These are phyloP conservation scores for Fusarium sp. DNA, from an alignment of 2,329 filamentous ascomycete species.

Conservation along the genomic window DNA sequence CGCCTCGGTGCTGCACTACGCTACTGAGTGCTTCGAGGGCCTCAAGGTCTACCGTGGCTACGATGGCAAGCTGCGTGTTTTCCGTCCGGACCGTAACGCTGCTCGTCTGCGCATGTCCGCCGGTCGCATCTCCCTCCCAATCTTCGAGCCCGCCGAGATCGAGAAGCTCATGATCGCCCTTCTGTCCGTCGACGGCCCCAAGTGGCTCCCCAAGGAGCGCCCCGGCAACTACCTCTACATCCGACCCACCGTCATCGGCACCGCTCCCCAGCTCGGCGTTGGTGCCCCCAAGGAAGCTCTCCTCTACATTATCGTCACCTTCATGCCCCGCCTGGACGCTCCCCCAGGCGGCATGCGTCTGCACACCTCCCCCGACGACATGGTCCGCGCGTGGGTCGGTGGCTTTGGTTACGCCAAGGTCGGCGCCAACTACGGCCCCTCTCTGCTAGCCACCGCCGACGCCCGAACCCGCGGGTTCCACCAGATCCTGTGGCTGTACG, in stretches of 20 bases:
- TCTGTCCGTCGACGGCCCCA: conserved; percentile 79
- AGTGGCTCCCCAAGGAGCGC: conserved; percentile 82
- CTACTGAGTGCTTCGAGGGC: conserved; percentile 92
- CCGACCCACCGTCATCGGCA: conserved; percentile 89
- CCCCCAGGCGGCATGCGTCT: conserved; percentile 76
- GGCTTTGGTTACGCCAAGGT: conserved; percentile 95
- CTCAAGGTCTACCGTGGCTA: conserved; percentile 85
- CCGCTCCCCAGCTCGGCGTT: conserved; percentile 84
- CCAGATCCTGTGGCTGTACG: conserved; percentile 96
- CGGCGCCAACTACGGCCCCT: conserved; percentile 93
- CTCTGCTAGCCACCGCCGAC: conserved; percentile 82
- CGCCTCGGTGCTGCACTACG: conserved; percentile 88
- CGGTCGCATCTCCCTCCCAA: conserved; percentile 80
- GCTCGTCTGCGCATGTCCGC: conserved; percentile 74
- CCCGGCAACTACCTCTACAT: conserved; percentile 85
- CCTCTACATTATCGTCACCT: conserved; percentile 84
- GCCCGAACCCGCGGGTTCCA: conserved; percentile 82
- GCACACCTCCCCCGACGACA: conserved; percentile 84
- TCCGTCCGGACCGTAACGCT: conserved; percentile 83
- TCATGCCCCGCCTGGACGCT: conserved; percentile 71
- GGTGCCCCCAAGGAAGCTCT: conserved; percentile 86
- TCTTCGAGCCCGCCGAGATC: conserved; percentile 79
- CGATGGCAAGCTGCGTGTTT: conserved; percentile 82
- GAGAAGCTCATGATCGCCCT: conserved; percentile 82
- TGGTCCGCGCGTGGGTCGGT: conserved; percentile 92